Evolutionary conservation across 2,329 filamentous ascomycete species (phyloP).

Genomic region (Sporothrix curviconia): DNA sequence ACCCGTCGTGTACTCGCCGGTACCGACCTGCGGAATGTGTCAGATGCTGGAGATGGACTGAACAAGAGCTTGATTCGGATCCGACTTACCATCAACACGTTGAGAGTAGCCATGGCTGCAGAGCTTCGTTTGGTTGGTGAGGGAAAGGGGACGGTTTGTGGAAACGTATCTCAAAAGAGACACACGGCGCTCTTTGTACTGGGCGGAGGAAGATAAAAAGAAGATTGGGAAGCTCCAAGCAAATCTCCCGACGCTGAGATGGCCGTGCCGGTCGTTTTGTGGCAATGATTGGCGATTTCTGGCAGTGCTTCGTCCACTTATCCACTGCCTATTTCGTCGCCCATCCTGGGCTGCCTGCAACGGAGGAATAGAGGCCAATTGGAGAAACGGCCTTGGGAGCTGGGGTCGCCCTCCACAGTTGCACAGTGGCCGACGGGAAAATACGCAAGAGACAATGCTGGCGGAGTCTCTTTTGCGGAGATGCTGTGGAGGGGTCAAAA

Average conservation of each 20-base stretch:
- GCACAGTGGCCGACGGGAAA: conserved; percentile 6
- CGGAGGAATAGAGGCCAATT: neutral
- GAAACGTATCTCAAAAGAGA: neutral
- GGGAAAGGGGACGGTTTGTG: no score
- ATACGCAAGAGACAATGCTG: neutral
- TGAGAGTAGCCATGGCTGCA: conserved; percentile 49
- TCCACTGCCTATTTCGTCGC: neutral
- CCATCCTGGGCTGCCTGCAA: neutral
- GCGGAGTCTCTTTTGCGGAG: neutral
- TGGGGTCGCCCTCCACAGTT: neutral
- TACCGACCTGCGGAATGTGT: conserved; percentile 60
- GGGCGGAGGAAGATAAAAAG: no score
- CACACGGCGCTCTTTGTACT: no score
- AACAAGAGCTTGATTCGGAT: neutral
- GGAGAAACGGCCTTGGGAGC: neutral
- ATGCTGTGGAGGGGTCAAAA: neutral
- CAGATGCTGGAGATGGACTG: neutral
- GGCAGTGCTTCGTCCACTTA: neutral
- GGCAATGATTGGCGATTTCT: neutral
- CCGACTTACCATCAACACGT: conserved; percentile 58
- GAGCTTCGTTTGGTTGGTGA: neutral
- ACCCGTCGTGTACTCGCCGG: conserved; percentile 93
- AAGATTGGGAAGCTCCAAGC: neutral
- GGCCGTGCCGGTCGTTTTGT: neutral
- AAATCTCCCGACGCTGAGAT: neutral